Percentiles rank a stretch among this genome's conserved stretches.
Conservation (phyloP, 2,329 filamentous ascomycete genomes). For the Cladobotryum mycophilum region DNA sequence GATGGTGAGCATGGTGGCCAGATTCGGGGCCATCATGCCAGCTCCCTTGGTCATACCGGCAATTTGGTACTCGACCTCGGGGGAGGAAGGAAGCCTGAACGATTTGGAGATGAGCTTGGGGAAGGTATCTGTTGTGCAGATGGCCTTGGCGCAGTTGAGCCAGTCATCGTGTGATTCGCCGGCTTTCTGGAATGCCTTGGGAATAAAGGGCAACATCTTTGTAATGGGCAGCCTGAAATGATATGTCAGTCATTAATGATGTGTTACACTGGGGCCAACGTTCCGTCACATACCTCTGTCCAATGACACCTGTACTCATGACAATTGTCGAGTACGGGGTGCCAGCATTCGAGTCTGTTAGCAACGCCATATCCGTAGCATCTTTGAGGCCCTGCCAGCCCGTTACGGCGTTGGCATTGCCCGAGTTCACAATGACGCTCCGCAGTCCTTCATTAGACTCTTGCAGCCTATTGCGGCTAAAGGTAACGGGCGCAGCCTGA, state of each 20-base stretch:
- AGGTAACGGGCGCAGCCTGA: constrained; percentile 89
- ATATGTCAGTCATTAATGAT: constrained; percentile 14
- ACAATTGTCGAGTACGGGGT: constrained; percentile 64
- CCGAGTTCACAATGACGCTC: constrained; percentile 87
- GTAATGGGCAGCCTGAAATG: constrained; percentile 68
- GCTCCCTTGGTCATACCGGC: constrained; percentile 97
- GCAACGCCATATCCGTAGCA: constrained; percentile 73
- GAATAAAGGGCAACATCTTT: constrained; percentile 81
- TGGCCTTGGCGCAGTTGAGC: constrained; percentile 79
- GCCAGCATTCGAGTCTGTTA: constrained; percentile 61
- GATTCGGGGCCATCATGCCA: constrained; percentile 98
- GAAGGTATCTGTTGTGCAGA: constrained; percentile 98
- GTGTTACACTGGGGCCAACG: not conserved
- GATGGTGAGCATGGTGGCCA: constrained; percentile 90
- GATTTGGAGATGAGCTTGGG: constrained; percentile 84
- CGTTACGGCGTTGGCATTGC: constrained; percentile 95
- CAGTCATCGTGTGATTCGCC: constrained; percentile 76
- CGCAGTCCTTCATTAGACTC: constrained; percentile 64
- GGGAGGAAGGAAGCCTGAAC: constrained; percentile 78
- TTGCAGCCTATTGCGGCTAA: constrained; percentile 67
- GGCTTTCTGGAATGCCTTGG: constrained; percentile 64
- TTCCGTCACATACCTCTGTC: constrained; percentile 59
- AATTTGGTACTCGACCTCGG: constrained; percentile 69
- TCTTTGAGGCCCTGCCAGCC: constrained; percentile 85
- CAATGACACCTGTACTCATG: constrained; percentile 98